Conservation (phyloP, 257 asterid genomes). For the Coffea canephora region DNA sequence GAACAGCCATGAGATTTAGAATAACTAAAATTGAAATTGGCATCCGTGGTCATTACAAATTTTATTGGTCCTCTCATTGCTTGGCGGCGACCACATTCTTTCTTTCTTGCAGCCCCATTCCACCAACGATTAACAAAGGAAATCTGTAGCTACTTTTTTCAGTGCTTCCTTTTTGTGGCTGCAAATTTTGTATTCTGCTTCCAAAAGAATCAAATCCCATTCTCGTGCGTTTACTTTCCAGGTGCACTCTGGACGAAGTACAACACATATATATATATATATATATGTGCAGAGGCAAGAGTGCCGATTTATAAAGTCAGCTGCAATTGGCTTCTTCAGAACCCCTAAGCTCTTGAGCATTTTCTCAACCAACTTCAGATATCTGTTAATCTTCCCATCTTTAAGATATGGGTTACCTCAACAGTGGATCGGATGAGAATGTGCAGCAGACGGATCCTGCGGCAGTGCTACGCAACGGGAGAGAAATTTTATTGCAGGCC, state of each 20-base stretch:
- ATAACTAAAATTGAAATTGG: background rate
- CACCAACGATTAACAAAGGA: background rate
- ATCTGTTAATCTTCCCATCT: constrained; percentile 25
- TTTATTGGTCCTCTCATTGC: background rate
- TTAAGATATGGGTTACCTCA: constrained; percentile 43
- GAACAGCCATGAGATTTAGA: constrained; percentile 14
- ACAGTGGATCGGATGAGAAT: constrained; percentile 39
- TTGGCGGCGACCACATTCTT: background rate
- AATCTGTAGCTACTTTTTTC: background rate
- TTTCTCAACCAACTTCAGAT: constrained; percentile 10
- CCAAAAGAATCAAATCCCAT: constrained; percentile 4
- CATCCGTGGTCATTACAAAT: background rate
- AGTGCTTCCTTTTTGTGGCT: constrained; percentile 5
- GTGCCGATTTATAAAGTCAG: background rate
- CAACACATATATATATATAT: background rate
- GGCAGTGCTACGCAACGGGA: constrained; percentile 69
- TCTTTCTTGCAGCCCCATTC: background rate
- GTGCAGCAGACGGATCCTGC: constrained; percentile 59
- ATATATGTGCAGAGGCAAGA: constrained; percentile 7
- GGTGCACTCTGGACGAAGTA: background rate
- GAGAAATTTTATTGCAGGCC: constrained; percentile 85
- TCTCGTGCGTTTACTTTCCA: background rate
- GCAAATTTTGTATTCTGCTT: background rate
- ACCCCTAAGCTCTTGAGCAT: constrained; percentile 20
- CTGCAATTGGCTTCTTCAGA: constrained; percentile 12